Percentiles rank a stretch among this genome's conserved stretches.
Conservation (phyloP, 768 basidiomycete genomes). For the Gloeophyllum trabeum region DNA sequence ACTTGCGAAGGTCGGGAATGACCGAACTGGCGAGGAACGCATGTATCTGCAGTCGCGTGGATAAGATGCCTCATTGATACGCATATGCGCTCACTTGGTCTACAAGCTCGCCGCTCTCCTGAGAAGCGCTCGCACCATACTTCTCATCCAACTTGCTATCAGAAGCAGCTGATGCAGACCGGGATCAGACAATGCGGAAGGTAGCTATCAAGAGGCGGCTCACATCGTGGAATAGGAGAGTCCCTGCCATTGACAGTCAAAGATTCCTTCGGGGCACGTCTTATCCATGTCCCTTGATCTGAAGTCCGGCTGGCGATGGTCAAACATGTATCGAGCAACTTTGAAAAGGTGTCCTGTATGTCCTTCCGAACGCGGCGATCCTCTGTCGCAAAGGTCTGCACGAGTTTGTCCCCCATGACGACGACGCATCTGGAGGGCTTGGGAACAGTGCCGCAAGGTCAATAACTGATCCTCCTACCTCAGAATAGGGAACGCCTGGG, state of each 20-base stretch:
- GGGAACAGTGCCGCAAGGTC: conserved; percentile 6
- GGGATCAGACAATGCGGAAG: conserved; percentile 1
- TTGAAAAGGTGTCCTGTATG: conserved; percentile 76
- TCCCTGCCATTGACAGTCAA: conserved; percentile 55
- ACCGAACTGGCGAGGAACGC: conserved; percentile 56
- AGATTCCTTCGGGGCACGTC: conserved; percentile 54
- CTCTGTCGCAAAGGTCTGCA: conserved; percentile 85
- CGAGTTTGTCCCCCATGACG: conserved; percentile 72
- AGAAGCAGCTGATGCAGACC: conserved; percentile 7
- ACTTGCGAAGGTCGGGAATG: conserved; percentile 65
- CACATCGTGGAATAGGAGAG: conserved; percentile 46
- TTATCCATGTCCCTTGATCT: conserved; percentile 75
- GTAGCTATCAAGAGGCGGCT: not conserved
- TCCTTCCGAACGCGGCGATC: conserved; percentile 84
- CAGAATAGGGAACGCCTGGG: conserved; percentile 60
- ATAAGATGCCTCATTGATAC: no score
- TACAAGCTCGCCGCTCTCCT: conserved; percentile 19
- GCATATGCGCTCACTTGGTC: no score
- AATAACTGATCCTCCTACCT: conserved; percentile 31
- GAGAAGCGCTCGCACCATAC: conserved; percentile 29
- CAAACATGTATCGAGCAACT: conserved; percentile 74
- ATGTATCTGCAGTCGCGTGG: conserved; percentile 63
- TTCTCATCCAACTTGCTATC: conserved; percentile 57
- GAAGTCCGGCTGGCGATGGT: conserved; percentile 59
- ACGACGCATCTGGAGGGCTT: conserved; percentile 48